Evolutionary conservation across 495 filamentous ascomycete species (phyloP), one percentile per base, ranked within the genome.

Genomic region (Copromyces sp.): DNA sequence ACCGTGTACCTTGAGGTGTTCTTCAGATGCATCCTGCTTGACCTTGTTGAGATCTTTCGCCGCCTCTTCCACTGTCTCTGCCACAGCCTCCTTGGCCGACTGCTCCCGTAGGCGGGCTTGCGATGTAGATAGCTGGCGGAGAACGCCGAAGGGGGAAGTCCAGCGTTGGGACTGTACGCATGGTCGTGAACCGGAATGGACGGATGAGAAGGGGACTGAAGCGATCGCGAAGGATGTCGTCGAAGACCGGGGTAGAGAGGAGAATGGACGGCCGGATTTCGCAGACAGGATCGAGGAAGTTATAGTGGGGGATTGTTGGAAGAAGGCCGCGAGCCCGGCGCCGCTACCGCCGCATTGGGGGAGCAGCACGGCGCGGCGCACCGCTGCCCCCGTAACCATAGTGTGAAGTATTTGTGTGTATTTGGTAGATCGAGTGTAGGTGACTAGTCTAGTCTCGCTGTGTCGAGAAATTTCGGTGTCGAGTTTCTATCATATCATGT

Each of bases 381-480:
- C 72, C 73, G 78, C 78, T 68, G 76, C 79, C 75, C 80, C 80
- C 78, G 79, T 73, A 76, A 74, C 78, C 80, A 82, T 80, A 70
- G 44, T 53, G 29, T 75, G 40, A 44, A 35, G 53, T 70, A 39
- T 24, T 20, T 42, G 70, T 71, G 70, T 71, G 16, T 72, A 29
- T 68, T 41, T 6, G 38, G 12, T 45, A 35, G 41, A n/a, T 39
- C 41, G 68, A 39, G 20, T 65, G 29, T 65, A 65, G 53, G 53
- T 65, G 3, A 35, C 53, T 65, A 65, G 53, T 44, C 53, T 65
- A 65, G 53, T 44, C 70, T 73, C 74, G 74, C 72, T 76, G 75
- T 76, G 71, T 77, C 71, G 74, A 73, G 71, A 70, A 17, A 65
- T 32, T 38, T 9, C 24, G 39, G 35, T 71, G 35, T 68, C 69